Base-by-base conservation (phyloP, 2,329 filamentous ascomycete species). In the Exophiala sp. region DNA sequence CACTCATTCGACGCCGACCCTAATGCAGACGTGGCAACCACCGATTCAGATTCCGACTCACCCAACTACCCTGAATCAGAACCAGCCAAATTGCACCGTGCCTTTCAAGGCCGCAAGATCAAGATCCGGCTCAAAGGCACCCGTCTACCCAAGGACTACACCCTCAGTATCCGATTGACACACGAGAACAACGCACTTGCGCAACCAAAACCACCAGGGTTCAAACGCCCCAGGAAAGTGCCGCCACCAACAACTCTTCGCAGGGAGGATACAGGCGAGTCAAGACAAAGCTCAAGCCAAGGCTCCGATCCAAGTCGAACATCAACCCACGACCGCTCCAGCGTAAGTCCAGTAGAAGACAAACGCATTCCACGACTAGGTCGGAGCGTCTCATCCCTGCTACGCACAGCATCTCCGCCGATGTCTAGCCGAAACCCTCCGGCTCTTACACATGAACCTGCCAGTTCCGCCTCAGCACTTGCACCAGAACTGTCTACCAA, bases 81-180 rank as follows among this genome's bases (percentile, higher is more conserved):
- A 12, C 72, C 65, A 46, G 60, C 67, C 46, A 81, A 80, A 52
- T 73, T 85, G 0, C 69, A 75, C 29, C 65, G 68, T 5, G 78
- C 80, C 0, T 85, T 85, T 57, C 68, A 72, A 12, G 50, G 72
- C 66, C 74, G 80, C 49, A 84, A 83, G 68, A 84, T 85, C 54
- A 73, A 78, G 33, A 63, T 85, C 9, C 73, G 74, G 12, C 71
- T 85, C 2, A 73, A 81, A 57, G 81, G 83, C 10, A 71, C 73
- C 1, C 76, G 75, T 18, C 69, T 85, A 1, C 82, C 82, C 1
- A 65, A 67, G 7, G 66, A 72, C 5, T 85, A 85, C 57, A 79
- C 79, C 3, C 59, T 84, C 14, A 74, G 76, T 45, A 63, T 81
- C 11, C 80, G 82, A 10, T 74, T 84, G 11, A 77, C 75, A 2